phyloP scores from a whole-genome alignment of 169 alveolate genomes.

The Plasmodium gallinaceum region DNA sequence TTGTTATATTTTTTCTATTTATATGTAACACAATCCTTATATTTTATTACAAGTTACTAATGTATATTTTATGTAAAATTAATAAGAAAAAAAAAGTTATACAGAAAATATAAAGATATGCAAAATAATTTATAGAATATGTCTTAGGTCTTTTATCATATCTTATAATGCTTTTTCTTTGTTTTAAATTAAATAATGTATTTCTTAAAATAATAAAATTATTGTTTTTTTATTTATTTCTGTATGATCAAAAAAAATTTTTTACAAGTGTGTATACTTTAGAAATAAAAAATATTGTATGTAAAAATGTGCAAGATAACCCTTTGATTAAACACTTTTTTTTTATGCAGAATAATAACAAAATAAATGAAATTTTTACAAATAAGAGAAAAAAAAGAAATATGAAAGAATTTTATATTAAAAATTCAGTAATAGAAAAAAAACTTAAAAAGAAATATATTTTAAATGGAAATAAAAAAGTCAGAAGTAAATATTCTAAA shows the following conservation, averaged over 20 bases:
- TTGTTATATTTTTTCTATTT: too few species aligned
- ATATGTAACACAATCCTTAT: too few species aligned
- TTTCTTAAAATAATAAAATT: conserved; percentile 40
- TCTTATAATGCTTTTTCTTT: conserved; percentile 39
- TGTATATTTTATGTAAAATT: neutral
- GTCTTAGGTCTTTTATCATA: too few species aligned
- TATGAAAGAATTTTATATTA: too few species aligned
- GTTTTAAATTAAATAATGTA: conserved; percentile 8
- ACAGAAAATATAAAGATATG: neutral
- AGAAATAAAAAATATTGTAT: neutral
- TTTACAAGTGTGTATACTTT: conserved; percentile 2
- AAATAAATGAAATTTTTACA: too few species aligned
- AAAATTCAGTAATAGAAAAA: too few species aligned
- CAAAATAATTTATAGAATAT: too few species aligned
- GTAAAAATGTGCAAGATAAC: neutral
- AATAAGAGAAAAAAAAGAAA: too few species aligned
- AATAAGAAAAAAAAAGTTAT: neutral
- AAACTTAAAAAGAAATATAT: neutral
- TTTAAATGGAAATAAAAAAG: neutral
- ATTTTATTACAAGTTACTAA: too few species aligned
- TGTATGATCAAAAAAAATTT: conserved; percentile 3
- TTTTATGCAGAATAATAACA: too few species aligned
- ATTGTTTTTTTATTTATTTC: conserved; percentile 27
- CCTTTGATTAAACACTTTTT: too few species aligned
- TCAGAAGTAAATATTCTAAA: neutral